Conservation (phyloP, 192 early-diverging fungal species). For the Haplosporangium gracile region DNA sequence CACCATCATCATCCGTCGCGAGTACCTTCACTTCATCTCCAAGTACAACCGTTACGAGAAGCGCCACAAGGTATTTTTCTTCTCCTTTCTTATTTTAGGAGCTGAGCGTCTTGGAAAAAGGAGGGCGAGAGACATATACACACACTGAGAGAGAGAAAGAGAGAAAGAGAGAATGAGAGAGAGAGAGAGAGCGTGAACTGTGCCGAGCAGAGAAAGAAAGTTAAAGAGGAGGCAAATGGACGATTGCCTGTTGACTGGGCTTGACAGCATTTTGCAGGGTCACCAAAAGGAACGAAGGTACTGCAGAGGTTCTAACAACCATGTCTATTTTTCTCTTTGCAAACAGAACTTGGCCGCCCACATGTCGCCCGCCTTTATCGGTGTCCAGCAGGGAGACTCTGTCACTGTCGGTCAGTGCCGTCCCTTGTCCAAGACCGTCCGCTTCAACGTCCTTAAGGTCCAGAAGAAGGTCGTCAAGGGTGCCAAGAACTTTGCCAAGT, state of each 20-base stretch:
- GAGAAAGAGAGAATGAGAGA: not conserved
- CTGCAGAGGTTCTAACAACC: not conserved
- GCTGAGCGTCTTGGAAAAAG: not conserved
- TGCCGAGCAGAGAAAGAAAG: too few species aligned
- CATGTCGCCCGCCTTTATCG: conserved; percentile 94
- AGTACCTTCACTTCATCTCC: conserved; percentile 99
- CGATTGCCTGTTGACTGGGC: too few species aligned
- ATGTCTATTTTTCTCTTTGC: not conserved
- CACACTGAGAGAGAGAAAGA: not conserved
- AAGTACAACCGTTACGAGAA: conserved; percentile 99
- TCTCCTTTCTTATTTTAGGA: not conserved
- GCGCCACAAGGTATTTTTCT: conserved; percentile 83
- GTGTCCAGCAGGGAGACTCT: conserved; percentile 86
- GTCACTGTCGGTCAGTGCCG: conserved; percentile 99
- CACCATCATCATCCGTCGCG: conserved; percentile 97
- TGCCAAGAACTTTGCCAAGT: conserved; percentile 63
- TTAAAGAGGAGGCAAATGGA: too few species aligned
- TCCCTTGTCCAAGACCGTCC: conserved; percentile 99
- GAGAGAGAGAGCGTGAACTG: not conserved
- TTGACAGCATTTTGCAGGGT: too few species aligned
- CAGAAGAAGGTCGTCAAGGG: conserved; percentile 74
- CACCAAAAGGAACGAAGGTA: not conserved
- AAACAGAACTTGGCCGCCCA: conserved; percentile 93
- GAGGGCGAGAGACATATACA: not conserved
- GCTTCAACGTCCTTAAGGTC: conserved; percentile 99